Evolutionary conservation across 305 asterid species (phyloP), one percentile per base, ranked within the genome.

Genomic region (Solanum hybrid): DNA sequence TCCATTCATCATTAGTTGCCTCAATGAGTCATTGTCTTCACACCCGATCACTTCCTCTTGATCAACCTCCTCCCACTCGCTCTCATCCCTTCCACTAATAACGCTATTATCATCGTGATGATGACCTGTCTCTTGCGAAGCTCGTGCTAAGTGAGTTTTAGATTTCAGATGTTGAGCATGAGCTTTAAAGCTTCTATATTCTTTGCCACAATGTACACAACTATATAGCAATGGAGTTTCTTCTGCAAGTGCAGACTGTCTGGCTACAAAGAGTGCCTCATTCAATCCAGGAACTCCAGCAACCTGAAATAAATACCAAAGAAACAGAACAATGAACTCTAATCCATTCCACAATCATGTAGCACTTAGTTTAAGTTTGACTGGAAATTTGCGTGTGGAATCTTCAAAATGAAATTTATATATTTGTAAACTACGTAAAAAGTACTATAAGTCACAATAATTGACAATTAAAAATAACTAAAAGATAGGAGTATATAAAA

Each of bases 231-330:
- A 91, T 17, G 97, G 95, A 42, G 96, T 91, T 92, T 95, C 98
- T 37, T 93, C 96, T 4, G 94, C 95, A 37, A 95, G 91, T 32
- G 98, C 97, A 73, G 98, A 90, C 92, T 95, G 97, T 77, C 96
- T 93, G 88, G 98, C 98, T 42, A 86, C 24, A 88, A 94, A 97
- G 22, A 97, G 96, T 77, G 95, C 69, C 91, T 97, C 99, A 2
- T 96, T 96, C 91, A 97, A 98, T 40, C 99, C 99, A 19, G 98
- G 99, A 82, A 97, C 98, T 56, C 99, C 98, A 15, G 98, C 99
- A 92, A 97, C 95, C 99, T 97, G 92, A 79, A 85, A 87, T 36
- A 45, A 82, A 45, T 15, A 29, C 26, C 72, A 80, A 42, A 66
- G 72, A 31, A 27, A 27, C 87, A 42, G 14, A 78, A 10, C 60